Evolutionary conservation across 1,139 yeast species (phyloP).

Genomic region (Blastobotrys capitulatus): DNA sequence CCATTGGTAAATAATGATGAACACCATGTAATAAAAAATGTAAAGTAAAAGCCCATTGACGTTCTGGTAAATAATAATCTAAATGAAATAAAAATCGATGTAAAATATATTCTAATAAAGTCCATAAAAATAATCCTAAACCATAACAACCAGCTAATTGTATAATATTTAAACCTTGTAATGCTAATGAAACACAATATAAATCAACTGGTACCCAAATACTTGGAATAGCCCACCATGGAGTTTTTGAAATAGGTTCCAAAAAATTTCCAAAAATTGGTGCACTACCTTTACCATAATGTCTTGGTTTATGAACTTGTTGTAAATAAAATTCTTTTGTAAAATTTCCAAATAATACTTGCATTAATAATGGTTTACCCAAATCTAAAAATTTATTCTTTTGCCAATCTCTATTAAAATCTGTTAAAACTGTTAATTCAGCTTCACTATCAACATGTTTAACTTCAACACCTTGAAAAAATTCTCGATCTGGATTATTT

Average conservation of each 20-base stretch:
- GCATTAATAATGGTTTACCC: slow-evolving; percentile 71
- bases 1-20: slow-evolving; percentile 98
- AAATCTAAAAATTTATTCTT: slow-evolving; percentile 85
- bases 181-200: slow-evolving; percentile 40
- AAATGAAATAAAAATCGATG: slow-evolving; percentile 93
- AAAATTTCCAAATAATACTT: slow-evolving; percentile 69
- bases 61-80: slow-evolving; percentile 79
- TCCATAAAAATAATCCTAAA: slow-evolving; percentile 83
- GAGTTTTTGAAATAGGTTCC: slow-evolving; percentile 64
- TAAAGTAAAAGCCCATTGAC: slow-evolving; percentile 63
- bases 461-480: slow-evolving; percentile 16
- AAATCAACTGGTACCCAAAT: slow-evolving; percentile 82
- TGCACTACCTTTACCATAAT: slow-evolving; percentile 87
- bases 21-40: slow-evolving; percentile 94
- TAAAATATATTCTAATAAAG: slow-evolving; percentile 76
- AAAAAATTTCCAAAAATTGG: slow-evolving; percentile 72
- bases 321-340: slow-evolving; percentile 85
- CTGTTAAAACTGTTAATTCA: slow-evolving; percentile 70
- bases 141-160: slow-evolving; percentile 39
- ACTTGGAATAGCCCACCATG: slow-evolving; percentile 81
- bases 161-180: slow-evolving; percentile 26
- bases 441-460: slow-evolving; percentile 44
- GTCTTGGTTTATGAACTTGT: slow-evolving; percentile 97
- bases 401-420: slow-evolving; percentile 59
- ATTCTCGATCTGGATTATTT: slow-evolving; percentile 22